Evolutionary conservation across 1,284 basidiomycete species (phyloP), one percentile per base, ranked within the genome.

Genomic region (Sporisorium scitamineum): DNA sequence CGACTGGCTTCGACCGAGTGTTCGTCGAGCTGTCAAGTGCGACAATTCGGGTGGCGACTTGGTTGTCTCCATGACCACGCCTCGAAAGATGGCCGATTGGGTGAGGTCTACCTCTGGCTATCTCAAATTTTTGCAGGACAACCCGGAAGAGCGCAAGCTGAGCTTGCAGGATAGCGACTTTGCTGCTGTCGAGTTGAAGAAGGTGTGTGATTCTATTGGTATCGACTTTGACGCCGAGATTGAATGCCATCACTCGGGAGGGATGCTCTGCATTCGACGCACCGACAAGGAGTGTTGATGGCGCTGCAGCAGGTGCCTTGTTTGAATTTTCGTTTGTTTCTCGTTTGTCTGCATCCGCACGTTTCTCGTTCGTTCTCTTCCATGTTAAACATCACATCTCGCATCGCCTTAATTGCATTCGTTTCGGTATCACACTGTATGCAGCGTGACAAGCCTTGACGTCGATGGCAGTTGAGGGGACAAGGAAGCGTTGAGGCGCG

Each of bases 51-150:
- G 26, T 1, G 56, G 55, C 9, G 73, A 76, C 37, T 55, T 76
- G 34, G 61, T 71, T 22, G 52, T 76, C 27, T 61, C 69, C 20
- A 50, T 57, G 54, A 66, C 69, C 1, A 71, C 73, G 26, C 68
- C 73, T 4, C 26, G 69, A 10, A 71, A 70, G 55, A 67, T 71
- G 73, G 69, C 63, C 1, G 73, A 71, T 9, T 76, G 68, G 69
- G 47, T 71, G 27, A 52, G 73, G 27, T 71, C 69, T 5, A 71
- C 65, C 3, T 71, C 69, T 13, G 73, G 53, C 3, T 76, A 76
- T 31, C 53, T 68, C 34, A 72, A 71, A 29, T 68, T 62, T 8
- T 10, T 76, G 50, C 60, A 68, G 27, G 53, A 68, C 18, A 26
- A 65, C 16, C 47, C 65, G 24, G 73, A 76, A 22, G 69, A 76